phyloP scores from a whole-genome alignment of 139 green algal species.

The Chlorella sp. region DNA sequence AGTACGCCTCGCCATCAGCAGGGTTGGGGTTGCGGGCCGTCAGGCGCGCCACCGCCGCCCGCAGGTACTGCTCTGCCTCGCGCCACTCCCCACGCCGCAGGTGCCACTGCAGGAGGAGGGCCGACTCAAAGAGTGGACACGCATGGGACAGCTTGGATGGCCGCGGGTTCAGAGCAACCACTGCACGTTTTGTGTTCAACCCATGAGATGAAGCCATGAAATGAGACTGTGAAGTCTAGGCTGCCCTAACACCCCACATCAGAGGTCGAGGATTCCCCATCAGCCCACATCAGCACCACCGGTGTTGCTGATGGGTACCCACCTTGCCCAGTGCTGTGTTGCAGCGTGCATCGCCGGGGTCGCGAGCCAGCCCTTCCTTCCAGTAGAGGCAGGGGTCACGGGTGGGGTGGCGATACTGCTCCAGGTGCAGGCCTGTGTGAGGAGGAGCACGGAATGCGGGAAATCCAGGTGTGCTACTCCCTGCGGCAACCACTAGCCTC shows the following conservation, averaged over 20 bases:
- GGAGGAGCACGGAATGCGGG: background rate
- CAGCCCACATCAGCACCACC: too few relatives aligned
- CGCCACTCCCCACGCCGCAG: background rate
- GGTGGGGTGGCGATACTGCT: constrained; percentile 33
- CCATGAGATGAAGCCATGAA: too few relatives aligned
- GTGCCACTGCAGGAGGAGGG: background rate
- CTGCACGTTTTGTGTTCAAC: too few relatives aligned
- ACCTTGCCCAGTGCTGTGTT: constrained; percentile 15
- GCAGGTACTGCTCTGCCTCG: background rate
- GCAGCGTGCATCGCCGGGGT: constrained; percentile 11
- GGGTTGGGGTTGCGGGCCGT: constrained; percentile 27
- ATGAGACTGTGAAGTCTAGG: too few relatives aligned
- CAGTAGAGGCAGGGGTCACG: constrained; percentile 18
- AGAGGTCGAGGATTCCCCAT: too few relatives aligned
- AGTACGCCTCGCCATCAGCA: constrained; percentile 2
- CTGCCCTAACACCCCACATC: too few relatives aligned
- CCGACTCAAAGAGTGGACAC: too few relatives aligned
- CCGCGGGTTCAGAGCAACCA: too few relatives aligned
- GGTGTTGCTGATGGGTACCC: too few relatives aligned
- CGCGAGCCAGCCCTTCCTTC: constrained; percentile 5
- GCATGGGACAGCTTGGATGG: too few relatives aligned
- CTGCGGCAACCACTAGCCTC: too few relatives aligned
- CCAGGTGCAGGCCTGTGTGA: constrained; percentile 8
- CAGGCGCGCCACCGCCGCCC: constrained; percentile 7
- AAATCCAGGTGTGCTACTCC: too few relatives aligned